These are phyloP conservation scores for Davidsoniella australis DNA, from an alignment of 2,329 filamentous ascomycete species.

Conservation along the genomic window DNA sequence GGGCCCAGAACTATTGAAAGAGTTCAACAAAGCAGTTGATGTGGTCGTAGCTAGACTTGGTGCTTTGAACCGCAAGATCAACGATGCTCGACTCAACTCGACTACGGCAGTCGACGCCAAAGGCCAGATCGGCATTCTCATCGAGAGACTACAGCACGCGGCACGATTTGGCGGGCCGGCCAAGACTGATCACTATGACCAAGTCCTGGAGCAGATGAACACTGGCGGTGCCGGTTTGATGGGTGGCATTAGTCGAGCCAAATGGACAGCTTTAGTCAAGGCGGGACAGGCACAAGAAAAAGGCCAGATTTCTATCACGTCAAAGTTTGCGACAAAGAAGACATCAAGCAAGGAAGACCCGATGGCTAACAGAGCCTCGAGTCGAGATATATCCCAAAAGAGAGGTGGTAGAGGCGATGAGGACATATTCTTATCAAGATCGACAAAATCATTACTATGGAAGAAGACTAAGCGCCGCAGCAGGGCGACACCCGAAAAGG, in stretches of 20 bases:
- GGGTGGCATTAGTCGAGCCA: not conserved
- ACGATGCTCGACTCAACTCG: slow-evolving; percentile 56
- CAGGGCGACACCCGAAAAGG: no score
- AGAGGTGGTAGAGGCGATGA: no score
- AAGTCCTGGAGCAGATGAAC: slow-evolving; percentile 13
- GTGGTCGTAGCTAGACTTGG: slow-evolving; percentile 43
- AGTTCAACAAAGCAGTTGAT: slow-evolving; percentile 60
- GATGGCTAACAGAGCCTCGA: no score
- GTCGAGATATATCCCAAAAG: no score
- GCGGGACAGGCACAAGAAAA: slow-evolving; percentile 25
- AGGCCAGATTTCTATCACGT: slow-evolving; percentile 34
- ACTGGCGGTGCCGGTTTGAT: not conserved
- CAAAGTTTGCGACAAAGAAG: slow-evolving; percentile 23
- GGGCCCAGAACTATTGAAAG: slow-evolving; percentile 15
- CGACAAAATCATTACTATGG: not conserved
- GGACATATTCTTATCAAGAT: not conserved
- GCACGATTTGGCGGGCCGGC: slow-evolving; percentile 47
- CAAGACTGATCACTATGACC: slow-evolving; percentile 35
- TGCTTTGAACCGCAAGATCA: slow-evolving; percentile 42
- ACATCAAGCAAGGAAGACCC: not conserved
- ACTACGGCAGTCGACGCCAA: slow-evolving; percentile 63
- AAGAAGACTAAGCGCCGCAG: not conserved
- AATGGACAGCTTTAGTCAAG: slow-evolving; percentile 10
- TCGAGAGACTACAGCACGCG: slow-evolving; percentile 52
- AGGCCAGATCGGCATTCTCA: slow-evolving; percentile 54